Percentiles rank a stretch among this genome's conserved stretches.
Evolutionary conservation across 177 flowering plant genomes (phyloP).

Genomic region (Vitis hybrid): DNA sequence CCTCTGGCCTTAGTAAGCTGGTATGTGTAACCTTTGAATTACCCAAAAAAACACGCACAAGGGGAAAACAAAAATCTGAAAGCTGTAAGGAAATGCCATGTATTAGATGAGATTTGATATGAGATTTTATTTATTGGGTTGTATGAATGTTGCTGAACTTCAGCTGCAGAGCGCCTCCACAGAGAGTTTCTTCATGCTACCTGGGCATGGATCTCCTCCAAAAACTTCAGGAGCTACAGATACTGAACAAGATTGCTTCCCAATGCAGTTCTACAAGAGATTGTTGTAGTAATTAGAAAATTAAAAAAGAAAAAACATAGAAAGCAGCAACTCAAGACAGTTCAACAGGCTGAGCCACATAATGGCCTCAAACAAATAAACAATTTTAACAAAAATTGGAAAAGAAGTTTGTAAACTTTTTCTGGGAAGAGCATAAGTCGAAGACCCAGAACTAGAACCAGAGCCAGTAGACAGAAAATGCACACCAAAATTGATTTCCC

Average conservation of each 20-base stretch:
- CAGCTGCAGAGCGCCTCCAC: conserved; percentile 63
- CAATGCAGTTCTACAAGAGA: conserved; percentile 50
- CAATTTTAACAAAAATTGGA: no score
- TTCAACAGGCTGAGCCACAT: background rate
- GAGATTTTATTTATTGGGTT: conserved; percentile 6
- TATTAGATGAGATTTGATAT: background rate
- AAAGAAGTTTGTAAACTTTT: no score
- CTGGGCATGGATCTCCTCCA: conserved; percentile 60
- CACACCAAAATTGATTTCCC: no score
- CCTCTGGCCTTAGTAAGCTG: conserved; percentile 4
- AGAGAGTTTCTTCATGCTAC: conserved; percentile 48
- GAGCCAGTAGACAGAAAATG: no score
- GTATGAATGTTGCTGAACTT: conserved; percentile 5
- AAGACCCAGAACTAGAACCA: no score
- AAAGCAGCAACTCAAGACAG: background rate
- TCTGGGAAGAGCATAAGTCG: no score
- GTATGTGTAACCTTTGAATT: conserved; percentile 1
- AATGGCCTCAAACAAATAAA: no score
- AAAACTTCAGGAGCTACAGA: conserved; percentile 41
- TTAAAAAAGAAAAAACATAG: background rate
- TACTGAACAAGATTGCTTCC: conserved; percentile 46
- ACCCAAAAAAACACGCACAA: background rate
- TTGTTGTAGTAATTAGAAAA: background rate
- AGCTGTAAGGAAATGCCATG: conserved; percentile 5
- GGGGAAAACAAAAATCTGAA: background rate